These are phyloP conservation scores for Aspergillus taichungensis DNA, from an alignment of 495 filamentous ascomycete genomes.

Conservation along the genomic window DNA sequence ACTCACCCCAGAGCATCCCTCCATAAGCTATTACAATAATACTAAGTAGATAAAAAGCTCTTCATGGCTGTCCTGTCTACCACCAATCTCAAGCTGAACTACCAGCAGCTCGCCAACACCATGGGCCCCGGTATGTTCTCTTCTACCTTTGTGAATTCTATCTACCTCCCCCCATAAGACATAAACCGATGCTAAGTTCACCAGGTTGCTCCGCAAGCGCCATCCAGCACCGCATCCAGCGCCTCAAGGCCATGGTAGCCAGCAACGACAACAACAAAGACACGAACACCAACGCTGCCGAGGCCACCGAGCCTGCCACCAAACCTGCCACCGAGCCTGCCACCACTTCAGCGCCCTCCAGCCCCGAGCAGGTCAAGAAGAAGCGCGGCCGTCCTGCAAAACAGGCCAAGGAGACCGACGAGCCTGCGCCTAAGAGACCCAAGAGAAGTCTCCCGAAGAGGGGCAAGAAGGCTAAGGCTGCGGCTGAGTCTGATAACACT, in stretches of 20 bases:
- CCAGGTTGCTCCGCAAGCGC: conserved; percentile 23
- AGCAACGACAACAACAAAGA: background rate
- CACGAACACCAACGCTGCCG: background rate
- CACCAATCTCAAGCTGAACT: conserved; percentile 13
- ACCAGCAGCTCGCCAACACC: conserved; percentile 12
- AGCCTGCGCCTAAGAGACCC: background rate
- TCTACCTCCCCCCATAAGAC: background rate
- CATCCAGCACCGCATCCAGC: conserved; percentile 20
- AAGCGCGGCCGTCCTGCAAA: conserved; percentile 1
- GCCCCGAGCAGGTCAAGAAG: background rate
- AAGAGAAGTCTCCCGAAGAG: background rate
- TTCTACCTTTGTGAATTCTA: background rate
- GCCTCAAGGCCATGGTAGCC: conserved; percentile 13
- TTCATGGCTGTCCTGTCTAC: conserved; percentile 18
- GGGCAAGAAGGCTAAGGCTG: background rate
- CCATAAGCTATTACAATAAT: background rate
- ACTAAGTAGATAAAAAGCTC: conserved; percentile 10
- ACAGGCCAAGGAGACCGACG: background rate
- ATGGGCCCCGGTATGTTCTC: conserved; percentile 18
- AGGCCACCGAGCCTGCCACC: background rate
- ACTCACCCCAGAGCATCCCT: background rate
- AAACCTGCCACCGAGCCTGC: background rate
- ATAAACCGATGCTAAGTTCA: background rate
- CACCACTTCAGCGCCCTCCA: background rate
- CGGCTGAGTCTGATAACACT: background rate